Evolutionary conservation across 352 stramenopile genomes (phyloP), one percentile per base, ranked within the genome.

Genomic region (Phytophthora chlamydospora): DNA sequence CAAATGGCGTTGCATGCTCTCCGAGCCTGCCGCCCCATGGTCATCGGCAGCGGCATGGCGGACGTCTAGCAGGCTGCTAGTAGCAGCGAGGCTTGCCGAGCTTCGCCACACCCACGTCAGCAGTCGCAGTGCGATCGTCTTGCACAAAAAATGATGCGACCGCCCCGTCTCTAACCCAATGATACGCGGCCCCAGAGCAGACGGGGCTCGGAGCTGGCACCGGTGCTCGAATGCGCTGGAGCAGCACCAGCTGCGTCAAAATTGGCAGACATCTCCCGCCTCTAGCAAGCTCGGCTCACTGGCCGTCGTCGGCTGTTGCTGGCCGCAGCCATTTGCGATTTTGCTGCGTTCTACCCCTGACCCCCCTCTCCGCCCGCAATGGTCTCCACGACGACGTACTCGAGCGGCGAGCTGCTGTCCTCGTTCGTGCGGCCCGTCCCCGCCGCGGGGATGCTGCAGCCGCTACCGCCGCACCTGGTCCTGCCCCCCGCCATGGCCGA

Each of bases 321-420:
- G 21, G 11, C 27, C 10, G 47, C 11, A 60, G 41, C 36, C 68
- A 76, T 73, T 76, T 68, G 58, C 49, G 45, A 57, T 71, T 73
- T 62, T 73, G 63, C 68, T n/a, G 49, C 58, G 39, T 46, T 29
- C 12, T 35, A 46, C 53, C 55, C 24, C 36, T 39, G 41, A 62
- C 50, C 43, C 27, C 47, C 48, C 49, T 24, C 6, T 6, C 46
- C 13, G 12, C 27, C 14, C 39, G 32, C 40, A 16, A 76, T 76
- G 68, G 64, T 67, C 63, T 54, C 58, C 36, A 66, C 63, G 5
- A 66, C 62, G 41, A 66, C 58, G 40, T 73, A 66, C 36, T 68
- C 62, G 41, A 73, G 63, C 41, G 59, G 58, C 41, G 62, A 76
- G 40, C 42, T 76, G 29, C 42, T 76, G 27, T 70, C 68, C 10